Conservation (phyloP, 129 eudicot species). For the Flaveria sonorensis region DNA sequence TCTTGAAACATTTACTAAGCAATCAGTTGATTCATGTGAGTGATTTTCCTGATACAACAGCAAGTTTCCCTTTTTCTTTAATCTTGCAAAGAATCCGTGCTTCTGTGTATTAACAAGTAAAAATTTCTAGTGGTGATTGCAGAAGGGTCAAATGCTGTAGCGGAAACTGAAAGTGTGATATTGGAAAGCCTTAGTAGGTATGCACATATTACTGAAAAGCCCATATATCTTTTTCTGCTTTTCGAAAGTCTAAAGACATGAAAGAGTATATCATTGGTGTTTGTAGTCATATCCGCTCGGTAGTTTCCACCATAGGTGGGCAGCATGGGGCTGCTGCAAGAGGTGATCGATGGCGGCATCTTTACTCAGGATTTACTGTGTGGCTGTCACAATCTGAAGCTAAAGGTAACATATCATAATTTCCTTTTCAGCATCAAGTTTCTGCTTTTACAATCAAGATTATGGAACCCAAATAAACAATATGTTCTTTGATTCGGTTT, state of each 20-base stretch:
- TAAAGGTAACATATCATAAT: slow-evolving; percentile 47
- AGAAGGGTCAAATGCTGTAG: slow-evolving; percentile 77
- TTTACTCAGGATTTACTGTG: slow-evolving; percentile 82
- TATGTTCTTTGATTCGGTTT: slow-evolving; percentile 16
- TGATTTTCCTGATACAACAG: slow-evolving; percentile 8
- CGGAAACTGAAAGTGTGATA: slow-evolving; percentile 75
- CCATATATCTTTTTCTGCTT: not conserved
- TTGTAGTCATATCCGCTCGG: slow-evolving; percentile 87
- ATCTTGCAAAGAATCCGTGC: not conserved
- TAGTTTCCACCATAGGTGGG: slow-evolving; percentile 92
- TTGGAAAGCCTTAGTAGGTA: slow-evolving; percentile 93
- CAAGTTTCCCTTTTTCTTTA: not conserved
- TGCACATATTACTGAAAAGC: slow-evolving; percentile 13
- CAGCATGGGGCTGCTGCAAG: slow-evolving; percentile 79
- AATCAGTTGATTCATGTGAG: slow-evolving; percentile 87
- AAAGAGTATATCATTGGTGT: slow-evolving; percentile 2
- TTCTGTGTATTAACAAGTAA: slow-evolving; percentile 42
- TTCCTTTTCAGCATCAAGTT: not conserved
- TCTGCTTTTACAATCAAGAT: slow-evolving; percentile 15
- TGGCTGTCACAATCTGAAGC: slow-evolving; percentile 96
- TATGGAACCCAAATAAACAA: not conserved
- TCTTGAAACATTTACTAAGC: slow-evolving; percentile 69
- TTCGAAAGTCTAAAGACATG: not conserved
- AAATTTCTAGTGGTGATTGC: slow-evolving; percentile 55
- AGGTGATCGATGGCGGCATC: slow-evolving; percentile 80